phyloP scores from a whole-genome alignment of 495 filamentous ascomycete genomes.

The Podospora fimiseda region DNA sequence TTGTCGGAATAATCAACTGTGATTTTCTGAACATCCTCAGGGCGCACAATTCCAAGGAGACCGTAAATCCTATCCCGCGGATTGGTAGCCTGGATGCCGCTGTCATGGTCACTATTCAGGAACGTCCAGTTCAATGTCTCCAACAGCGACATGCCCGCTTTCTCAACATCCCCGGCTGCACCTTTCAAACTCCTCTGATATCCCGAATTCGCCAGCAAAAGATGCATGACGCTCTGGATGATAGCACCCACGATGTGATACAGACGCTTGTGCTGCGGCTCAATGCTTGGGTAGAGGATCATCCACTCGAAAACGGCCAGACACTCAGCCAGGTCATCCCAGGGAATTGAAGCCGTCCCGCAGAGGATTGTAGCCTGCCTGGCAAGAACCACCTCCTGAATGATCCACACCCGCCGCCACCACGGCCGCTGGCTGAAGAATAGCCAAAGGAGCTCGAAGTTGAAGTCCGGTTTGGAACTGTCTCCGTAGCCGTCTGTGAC shows the following conservation, averaged over 20 bases:
- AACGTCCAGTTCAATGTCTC: slow-evolving; percentile 4
- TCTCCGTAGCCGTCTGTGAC: background rate
- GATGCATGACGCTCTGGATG: slow-evolving; percentile 2
- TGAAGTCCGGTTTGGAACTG: background rate
- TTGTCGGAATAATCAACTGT: slow-evolving; percentile 14
- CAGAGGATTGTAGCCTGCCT: background rate
- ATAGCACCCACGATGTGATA: slow-evolving; percentile 8
- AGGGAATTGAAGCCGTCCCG: background rate
- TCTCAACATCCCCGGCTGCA: background rate
- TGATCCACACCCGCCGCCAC: background rate
- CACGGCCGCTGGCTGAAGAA: background rate
- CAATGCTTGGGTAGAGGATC: too few relatives aligned
- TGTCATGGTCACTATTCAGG: background rate
- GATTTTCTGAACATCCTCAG: slow-evolving; percentile 6
- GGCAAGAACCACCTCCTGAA: background rate
- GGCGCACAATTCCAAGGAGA: slow-evolving; percentile 13
- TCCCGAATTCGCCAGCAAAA: background rate
- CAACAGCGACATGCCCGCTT: slow-evolving; percentile 7
- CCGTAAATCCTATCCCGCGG: slow-evolving; percentile 22
- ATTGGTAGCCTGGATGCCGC: slow-evolving; percentile 10
- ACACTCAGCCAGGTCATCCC: slow-evolving; percentile 9
- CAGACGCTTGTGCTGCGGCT: background rate
- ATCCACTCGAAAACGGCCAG: slow-evolving; percentile 10
- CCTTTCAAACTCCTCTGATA: background rate
- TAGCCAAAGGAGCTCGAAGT: background rate